A percentile compares a stretch with the other conserved stretches of the same genome.
Evolutionary conservation across 805 yeast species (phyloP).

Genomic region (Kodamaea restingae): DNA sequence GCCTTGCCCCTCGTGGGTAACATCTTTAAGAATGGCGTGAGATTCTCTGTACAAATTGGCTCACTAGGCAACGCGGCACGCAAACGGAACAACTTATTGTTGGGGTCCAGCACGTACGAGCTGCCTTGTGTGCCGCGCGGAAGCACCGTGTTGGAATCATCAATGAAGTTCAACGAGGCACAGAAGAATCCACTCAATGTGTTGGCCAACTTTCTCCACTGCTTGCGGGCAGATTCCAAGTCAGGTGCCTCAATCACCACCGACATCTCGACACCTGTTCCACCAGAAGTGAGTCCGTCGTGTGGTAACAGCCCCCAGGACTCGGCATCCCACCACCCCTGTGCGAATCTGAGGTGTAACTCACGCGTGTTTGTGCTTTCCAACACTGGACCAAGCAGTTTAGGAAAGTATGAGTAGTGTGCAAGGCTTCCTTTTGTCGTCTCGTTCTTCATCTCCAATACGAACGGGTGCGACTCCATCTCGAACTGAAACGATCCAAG

Average conservation of each 20-base stretch:
- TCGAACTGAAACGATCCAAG: conserved; percentile 70
- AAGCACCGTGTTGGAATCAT: conserved; percentile 67
- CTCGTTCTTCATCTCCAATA: conserved; percentile 13
- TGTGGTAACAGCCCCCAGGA: conserved; percentile 80
- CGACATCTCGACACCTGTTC: conserved; percentile 94
- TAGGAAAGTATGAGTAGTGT: conserved; percentile 73
- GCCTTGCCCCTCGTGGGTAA: conserved; percentile 90
- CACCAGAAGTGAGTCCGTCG: conserved; percentile 74
- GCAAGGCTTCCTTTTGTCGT: conserved; percentile 1
- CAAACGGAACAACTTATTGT: conserved; percentile 49
- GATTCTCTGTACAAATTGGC: conserved; percentile 93
- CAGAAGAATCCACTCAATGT: conserved; percentile 88
- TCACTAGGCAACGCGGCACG: conserved; percentile 92
- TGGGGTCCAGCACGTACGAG: conserved; percentile 20
- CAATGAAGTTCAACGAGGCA: conserved; percentile 89
- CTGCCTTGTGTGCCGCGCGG: conserved; percentile 33
- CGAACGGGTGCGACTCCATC: conserved; percentile 48
- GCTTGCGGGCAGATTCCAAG: conserved; percentile 49
- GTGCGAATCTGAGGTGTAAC: conserved; percentile 80
- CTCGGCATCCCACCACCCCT: conserved; percentile 93
- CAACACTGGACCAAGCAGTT: conserved; percentile 73
- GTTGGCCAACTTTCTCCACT: conserved; percentile 73
- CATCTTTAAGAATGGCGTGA: conserved; percentile 87
- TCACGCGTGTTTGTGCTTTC: conserved; percentile 64
- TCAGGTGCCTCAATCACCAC: conserved; percentile 68